Percentiles rank a stretch among this genome's conserved stretches.
Evolutionary conservation across 163 green algal genomes (phyloP).

Genomic region (Trebouxia gelatinosa): DNA sequence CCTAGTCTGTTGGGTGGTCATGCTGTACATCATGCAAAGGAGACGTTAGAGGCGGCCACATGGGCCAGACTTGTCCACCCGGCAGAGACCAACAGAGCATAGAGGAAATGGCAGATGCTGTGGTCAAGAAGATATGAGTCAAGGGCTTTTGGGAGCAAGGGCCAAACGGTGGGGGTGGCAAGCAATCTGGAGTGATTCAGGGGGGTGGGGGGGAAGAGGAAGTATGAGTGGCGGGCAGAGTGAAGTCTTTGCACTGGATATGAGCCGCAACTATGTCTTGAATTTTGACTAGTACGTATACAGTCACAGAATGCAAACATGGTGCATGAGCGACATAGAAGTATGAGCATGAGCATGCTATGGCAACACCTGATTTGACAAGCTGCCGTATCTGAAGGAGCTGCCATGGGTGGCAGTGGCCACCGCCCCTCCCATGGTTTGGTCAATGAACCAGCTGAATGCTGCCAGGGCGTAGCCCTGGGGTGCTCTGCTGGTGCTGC

Average conservation of each 20-base stretch:
- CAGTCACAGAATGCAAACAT: background rate
- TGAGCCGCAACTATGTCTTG: background rate
- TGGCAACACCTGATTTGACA: constrained; percentile 57
- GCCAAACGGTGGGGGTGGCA: no score
- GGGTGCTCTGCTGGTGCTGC: constrained; percentile 38
- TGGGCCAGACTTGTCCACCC: no score
- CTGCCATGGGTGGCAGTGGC: constrained; percentile 83
- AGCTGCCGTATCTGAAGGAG: constrained; percentile 60
- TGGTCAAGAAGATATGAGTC: no score
- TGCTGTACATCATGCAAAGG: no score
- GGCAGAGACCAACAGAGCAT: no score
- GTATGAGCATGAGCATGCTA: background rate
- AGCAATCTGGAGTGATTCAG: background rate
- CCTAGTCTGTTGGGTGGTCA: no score
- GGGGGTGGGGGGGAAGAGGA: background rate
- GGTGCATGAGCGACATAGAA: background rate
- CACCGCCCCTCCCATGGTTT: constrained; percentile 84
- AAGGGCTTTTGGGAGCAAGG: no score
- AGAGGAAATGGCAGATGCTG: no score
- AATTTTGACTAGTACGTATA: background rate
- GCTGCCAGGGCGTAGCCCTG: constrained; percentile 70
- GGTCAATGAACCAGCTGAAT: constrained; percentile 82
- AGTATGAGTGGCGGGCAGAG: background rate
- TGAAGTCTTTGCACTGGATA: no score
- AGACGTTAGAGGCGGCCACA: no score